These are phyloP conservation scores for Pisolithus sp. DNA, from an alignment of 768 basidiomycete genomes.

Conservation along the genomic window DNA sequence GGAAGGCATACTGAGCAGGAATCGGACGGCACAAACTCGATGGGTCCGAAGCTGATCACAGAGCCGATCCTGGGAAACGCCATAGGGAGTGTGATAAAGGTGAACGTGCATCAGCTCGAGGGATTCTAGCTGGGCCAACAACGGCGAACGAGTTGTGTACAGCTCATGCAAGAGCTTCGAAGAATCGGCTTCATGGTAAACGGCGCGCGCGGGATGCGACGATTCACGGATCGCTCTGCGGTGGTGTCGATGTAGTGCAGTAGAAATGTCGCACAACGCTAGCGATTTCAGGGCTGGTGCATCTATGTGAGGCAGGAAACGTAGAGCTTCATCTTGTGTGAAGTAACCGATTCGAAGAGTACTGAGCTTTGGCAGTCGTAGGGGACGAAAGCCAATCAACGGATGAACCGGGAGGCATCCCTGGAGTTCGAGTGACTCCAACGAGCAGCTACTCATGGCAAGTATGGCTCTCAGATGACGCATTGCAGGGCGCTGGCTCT, in stretches of 20 bases:
- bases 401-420: not conserved
- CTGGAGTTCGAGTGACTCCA: conserved; percentile 4
- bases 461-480: not conserved
- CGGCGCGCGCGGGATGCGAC: too few relatives aligned
- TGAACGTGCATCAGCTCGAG: not conserved
- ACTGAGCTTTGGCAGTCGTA: conserved; percentile 2
- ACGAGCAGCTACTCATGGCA: not conserved
- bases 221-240: not conserved
- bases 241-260: not conserved
- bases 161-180: conserved; percentile 1
- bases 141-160: not conserved
- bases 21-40: not conserved
- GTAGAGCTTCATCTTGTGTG: conserved; percentile 2
- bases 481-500: not conserved
- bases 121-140: conserved; percentile 2
- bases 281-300: conserved; percentile 5
- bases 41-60: not conserved
- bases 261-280: not conserved
- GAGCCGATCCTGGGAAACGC: not conserved
- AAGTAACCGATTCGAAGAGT: conserved; percentile 3
- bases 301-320: not conserved
- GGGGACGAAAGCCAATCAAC: not conserved
- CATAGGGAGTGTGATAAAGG: not conserved
- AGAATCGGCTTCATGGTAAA: not conserved
- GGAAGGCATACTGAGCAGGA: conserved; percentile 2